Base-by-base conservation (phyloP, 192 early-diverging fungal genomes). In the Rhizophagus clarus region DNA sequence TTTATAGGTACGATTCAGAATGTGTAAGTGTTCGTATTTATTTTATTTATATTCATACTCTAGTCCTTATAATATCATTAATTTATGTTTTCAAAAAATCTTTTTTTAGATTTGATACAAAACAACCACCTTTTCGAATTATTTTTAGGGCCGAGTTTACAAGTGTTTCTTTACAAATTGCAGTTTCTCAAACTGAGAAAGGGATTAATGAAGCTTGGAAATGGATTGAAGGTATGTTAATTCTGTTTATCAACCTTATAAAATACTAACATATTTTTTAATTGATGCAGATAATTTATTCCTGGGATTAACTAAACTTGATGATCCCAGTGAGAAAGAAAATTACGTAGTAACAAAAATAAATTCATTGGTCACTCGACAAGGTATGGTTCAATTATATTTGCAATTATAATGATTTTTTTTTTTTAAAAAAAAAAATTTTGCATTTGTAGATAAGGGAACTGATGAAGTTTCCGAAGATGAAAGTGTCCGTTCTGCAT, bases 1-100 rank as follows among this genome's bases (percentile, higher is more conserved):
- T 86, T 99, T 26, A 87, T 96, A 73, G 93, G 93, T 11, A 97
- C 96, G 24, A 94, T 99, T 74, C 97, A 98, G 75, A 98, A 97
- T 84, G 96, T 98, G 91, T 94, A 90, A 80, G 84, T 9, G 49
- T 81, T 72, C 75, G 42, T 12, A 12, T 45, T 45, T 2, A 37
- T 37, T 3, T 47, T 31, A 17, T 32, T n/a, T 56, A 20, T 56
- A 4, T 56, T 15, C 51, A 12, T 45, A 11, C 11, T 45, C 42
- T 12, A 45, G 1, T 20, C 66, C 6, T 42, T 37, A 22, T 42
- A 1, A 10, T 24, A 7, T 11, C n/a, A 42, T 42, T 45, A 2
- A 10, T 24, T 40, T 40, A n/a, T n/a, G 20, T n/a, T 70, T 70
- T 34, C 42, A n/a, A n/a, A 66, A 15, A 66, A 29, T 29, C 42